A percentile compares a stretch with the other conserved stretches of the same genome.
phyloP scores from a whole-genome alignment of 352 stramenopile genomes.

The Aphanomyces invadans region DNA sequence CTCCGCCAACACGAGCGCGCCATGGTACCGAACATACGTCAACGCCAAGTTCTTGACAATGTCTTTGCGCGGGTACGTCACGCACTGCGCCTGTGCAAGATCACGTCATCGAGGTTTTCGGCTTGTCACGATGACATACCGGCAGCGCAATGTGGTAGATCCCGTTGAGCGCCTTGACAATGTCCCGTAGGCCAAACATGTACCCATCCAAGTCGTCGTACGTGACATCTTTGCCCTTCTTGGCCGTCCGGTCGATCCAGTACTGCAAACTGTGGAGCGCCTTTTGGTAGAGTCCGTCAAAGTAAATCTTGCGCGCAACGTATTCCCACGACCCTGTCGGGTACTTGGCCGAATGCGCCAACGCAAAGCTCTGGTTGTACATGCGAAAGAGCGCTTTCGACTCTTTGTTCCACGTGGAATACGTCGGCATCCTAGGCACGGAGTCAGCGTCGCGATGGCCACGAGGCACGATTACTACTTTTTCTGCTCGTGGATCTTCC shows the following conservation, averaged over 20 bases:
- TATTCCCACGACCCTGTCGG: conserved; percentile 47
- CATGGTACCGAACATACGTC: conserved; percentile 37
- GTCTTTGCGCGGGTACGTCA: conserved; percentile 47
- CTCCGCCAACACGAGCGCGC: conserved; percentile 9
- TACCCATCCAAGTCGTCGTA: conserved; percentile 31
- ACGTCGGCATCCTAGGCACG: conserved; percentile 13
- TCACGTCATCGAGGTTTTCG: too few species aligned
- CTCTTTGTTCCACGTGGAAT: conserved; percentile 20
- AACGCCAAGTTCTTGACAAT: conserved; percentile 45
- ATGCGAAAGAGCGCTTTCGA: conserved; percentile 2
- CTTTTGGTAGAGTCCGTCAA: conserved; percentile 46
- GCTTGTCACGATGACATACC: too few species aligned
- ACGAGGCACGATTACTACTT: too few species aligned
- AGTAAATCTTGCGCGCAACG: conserved; percentile 38
- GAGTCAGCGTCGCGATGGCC: too few species aligned
- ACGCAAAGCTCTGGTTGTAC: conserved; percentile 3
- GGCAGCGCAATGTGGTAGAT: conserved; percentile 24
- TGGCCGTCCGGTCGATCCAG: conserved; percentile 31
- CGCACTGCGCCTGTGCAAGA: background rate
- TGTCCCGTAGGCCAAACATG: conserved; percentile 30
- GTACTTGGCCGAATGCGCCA: conserved; percentile 20
- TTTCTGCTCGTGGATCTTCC: conserved; percentile 32
- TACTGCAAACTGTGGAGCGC: conserved; percentile 36
- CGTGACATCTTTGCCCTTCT: conserved; percentile 25
- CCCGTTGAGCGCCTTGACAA: conserved; percentile 29